Base-by-base conservation (phyloP, 31 red algal genomes). In the Porphyra umbilicalis region DNA sequence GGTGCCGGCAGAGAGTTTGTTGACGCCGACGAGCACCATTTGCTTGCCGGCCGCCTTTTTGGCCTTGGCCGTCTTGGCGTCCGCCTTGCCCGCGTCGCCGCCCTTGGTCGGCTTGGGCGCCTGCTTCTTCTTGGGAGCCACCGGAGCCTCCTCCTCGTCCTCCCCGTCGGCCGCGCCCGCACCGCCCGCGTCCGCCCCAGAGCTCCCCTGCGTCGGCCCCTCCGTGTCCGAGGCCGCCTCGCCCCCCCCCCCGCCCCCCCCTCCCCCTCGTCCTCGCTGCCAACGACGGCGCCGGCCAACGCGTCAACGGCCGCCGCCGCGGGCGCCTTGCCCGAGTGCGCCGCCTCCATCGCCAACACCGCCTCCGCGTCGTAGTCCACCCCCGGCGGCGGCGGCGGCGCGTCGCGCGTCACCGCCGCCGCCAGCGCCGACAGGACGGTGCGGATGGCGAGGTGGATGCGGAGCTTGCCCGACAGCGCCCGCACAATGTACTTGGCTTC, bases 401-500 rank as follows among this genome's bases (percentile, higher is more conserved):
- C 71, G 44, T 87, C 76, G 29, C 89, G 77, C 1, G 89, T 87
- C n/a, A 99, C 33, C 29, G 93, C 95, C 44, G 87, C 80, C 25
- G 98, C 92, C 20, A 99, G 83, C 0, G 94, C 86, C 3, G 88
- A 38, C 40, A 99, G 88, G 6, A 99, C 95, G 8, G 94, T 97
- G 76, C 95, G 95, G 16, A 91, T 90, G 29, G 98, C 98, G 31
- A 99, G 85, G 77, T 94, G 92, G 79, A 99, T 99, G 33, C 98
- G 85, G 32, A 99, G 77, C 77, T 96, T 96, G 67, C 98, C 98
- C 44, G 83, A 82, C 71, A 99, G 67, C 14, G 93, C 95, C 25
- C 98, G 85, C 33, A 89, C 79, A 16, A 99, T 83, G 75, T 94
- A 99, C 76, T 97, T 97, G 34, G 98, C 90, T 82, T 99, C 98